Evolutionary conservation across 306 rosid species (phyloP).

Genomic region (Prunus salicina): DNA sequence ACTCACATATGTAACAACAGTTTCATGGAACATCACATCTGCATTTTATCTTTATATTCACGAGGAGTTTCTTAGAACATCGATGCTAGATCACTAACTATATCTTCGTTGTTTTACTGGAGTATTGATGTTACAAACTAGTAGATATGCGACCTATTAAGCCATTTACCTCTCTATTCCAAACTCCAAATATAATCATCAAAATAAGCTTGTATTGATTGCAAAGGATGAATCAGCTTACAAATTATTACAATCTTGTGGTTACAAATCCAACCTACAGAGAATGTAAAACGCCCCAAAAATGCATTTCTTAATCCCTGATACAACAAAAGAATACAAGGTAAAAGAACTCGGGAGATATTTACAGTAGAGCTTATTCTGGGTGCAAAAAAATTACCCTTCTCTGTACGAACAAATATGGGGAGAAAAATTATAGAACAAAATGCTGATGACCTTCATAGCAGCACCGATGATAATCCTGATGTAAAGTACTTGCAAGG

Average conservation of each 20-base stretch:
- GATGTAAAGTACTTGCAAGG: not conserved
- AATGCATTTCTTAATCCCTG: not conserved
- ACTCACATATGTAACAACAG: too few relatives aligned
- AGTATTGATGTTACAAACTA: too few relatives aligned
- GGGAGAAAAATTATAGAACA: slow-evolving; percentile 9
- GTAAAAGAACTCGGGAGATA: slow-evolving; percentile 5
- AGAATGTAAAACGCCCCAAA: slow-evolving; percentile 2
- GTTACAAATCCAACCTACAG: not conserved
- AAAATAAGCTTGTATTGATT: not conserved
- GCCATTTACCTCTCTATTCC: not conserved
- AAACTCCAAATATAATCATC: not conserved
- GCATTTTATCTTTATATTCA: too few relatives aligned
- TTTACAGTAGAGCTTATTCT: slow-evolving; percentile 16
- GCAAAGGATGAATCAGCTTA: slow-evolving; percentile 1
- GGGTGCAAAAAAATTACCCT: slow-evolving; percentile 28
- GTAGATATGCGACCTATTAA: too few relatives aligned
- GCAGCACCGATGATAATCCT: not conserved
- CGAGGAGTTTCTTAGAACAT: too few relatives aligned
- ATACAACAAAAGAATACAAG: slow-evolving; percentile 14
- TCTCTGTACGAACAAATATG: slow-evolving; percentile 15
- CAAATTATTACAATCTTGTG: not conserved
- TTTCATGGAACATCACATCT: too few relatives aligned
- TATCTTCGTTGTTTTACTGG: too few relatives aligned
- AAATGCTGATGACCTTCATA: slow-evolving; percentile 12
- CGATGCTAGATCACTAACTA: too few relatives aligned